A percentile compares a stretch with the other conserved stretches of the same genome.
phyloP scores from a whole-genome alignment of 1,139 yeast species.

The Kodamaea ohmeri region DNA sequence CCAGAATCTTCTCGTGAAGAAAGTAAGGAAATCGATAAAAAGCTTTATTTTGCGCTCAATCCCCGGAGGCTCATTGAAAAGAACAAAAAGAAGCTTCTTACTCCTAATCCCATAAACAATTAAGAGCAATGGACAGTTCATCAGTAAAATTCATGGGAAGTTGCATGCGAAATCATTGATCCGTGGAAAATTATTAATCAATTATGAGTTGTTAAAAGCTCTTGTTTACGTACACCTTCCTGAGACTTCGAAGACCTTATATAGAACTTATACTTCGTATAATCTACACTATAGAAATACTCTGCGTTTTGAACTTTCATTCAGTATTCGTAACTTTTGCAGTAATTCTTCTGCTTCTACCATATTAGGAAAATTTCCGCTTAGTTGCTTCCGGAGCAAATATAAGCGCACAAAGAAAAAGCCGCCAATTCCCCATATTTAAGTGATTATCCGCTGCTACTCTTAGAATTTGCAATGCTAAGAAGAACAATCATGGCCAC shows the following conservation, averaged over 20 bases:
- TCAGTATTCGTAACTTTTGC: no score
- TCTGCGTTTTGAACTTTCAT: no score
- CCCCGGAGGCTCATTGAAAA: constrained; percentile 53
- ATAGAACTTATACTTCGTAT: neutral
- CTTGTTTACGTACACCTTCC: no score
- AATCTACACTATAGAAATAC: no score
- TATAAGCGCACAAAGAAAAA: neutral
- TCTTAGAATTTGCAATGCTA: constrained; percentile 1
- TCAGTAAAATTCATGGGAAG: no score
- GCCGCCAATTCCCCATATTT: constrained; percentile 4
- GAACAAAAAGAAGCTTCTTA: constrained; percentile 27
- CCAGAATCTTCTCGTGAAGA: constrained; percentile 55
- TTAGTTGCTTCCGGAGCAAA: neutral
- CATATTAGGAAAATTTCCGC: constrained; percentile 6
- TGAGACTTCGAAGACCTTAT: neutral
- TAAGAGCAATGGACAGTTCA: no score
- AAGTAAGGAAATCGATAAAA: constrained; percentile 59
- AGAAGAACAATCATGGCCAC: constrained; percentile 6
- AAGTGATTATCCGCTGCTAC: neutral
- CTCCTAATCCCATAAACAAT: constrained; percentile 3
- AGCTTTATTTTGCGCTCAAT: constrained; percentile 59
- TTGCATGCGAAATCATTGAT: no score
- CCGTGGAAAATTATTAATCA: no score
- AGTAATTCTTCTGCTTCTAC: no score
- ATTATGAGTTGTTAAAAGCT: no score